phyloP scores from a whole-genome alignment of 345 rosid species.

The Diplotaxis tenuifolia region DNA sequence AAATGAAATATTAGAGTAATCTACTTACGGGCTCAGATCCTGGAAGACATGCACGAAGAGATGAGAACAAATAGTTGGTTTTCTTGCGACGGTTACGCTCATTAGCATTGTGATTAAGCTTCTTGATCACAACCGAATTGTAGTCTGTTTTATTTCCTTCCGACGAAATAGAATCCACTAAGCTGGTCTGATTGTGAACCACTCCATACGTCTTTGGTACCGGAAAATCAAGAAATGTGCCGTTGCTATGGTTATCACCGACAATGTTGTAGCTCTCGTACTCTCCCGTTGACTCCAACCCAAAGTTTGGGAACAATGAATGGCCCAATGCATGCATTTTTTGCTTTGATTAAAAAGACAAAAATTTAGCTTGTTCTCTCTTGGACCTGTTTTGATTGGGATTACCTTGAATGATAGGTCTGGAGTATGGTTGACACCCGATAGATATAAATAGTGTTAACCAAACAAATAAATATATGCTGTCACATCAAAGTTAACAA shows the following conservation, averaged over 20 bases:
- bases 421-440: not conserved
- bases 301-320: too few species aligned
- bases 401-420: not conserved
- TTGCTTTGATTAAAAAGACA: too few species aligned
- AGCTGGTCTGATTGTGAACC: not conserved
- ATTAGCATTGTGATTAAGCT: not conserved
- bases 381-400: slow-evolving; percentile 1
- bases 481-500: too few species aligned
- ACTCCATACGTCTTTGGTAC: slow-evolving; percentile 26
- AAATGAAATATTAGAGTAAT: not conserved
- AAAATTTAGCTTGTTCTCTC: too few species aligned
- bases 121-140: not conserved
- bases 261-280: not conserved
- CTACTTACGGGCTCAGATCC: slow-evolving; percentile 34
- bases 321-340: too few species aligned
- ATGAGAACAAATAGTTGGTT: slow-evolving; percentile 50
- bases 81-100: not conserved
- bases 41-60: slow-evolving; percentile 68
- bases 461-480: not conserved
- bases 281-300: too few species aligned
- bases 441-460: not conserved
- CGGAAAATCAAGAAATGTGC: slow-evolving; percentile 26
- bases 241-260: slow-evolving; percentile 14
- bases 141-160: not conserved
- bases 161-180: not conserved